phyloP scores from a whole-genome alignment of 2,329 filamentous ascomycete species.

The Sordariomycetes sp. region DNA sequence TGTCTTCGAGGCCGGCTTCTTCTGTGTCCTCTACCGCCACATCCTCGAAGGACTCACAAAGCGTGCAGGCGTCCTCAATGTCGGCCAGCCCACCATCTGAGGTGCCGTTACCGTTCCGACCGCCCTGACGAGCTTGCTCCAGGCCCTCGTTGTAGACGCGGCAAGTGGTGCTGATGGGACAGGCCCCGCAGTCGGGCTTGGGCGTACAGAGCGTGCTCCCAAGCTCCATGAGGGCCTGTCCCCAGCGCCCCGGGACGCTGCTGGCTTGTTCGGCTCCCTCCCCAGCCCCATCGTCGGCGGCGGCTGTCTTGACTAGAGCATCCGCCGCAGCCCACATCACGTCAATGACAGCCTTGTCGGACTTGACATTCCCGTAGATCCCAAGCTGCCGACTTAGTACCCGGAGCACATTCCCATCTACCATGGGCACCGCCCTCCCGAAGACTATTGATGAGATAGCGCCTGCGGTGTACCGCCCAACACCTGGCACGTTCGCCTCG shows the following conservation, averaged over 20 bases:
- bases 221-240: slow-evolving; percentile 55
- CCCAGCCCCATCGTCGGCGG: slow-evolving; percentile 20
- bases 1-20: slow-evolving; percentile 7
- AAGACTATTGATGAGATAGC: slow-evolving; percentile 54
- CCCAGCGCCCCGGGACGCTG: slow-evolving; percentile 48
- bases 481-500: slow-evolving; percentile 42
- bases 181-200: slow-evolving; percentile 42
- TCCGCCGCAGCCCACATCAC: slow-evolving; percentile 48
- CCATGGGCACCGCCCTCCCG: slow-evolving; percentile 46
- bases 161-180: slow-evolving; percentile 40
- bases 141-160: slow-evolving; percentile 38
- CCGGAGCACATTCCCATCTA: slow-evolving; percentile 53
- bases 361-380: slow-evolving; percentile 43
- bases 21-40: slow-evolving; percentile 7
- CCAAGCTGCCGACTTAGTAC: slow-evolving; percentile 52
- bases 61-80: slow-evolving; percentile 37
- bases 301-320: slow-evolving; percentile 40
- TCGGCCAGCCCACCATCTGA: slow-evolving; percentile 18
- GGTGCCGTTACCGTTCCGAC: background rate
- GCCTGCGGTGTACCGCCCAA: slow-evolving; percentile 52
- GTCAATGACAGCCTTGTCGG: slow-evolving; percentile 40
- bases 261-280: slow-evolving; percentile 20
- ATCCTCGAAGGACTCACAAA: slow-evolving; percentile 38
- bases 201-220: slow-evolving; percentile 53
- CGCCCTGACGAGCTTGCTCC: slow-evolving; percentile 14